These are phyloP conservation scores for Neurospora sp. DNA, from an alignment of 495 filamentous ascomycete species.

Conservation along the genomic window DNA sequence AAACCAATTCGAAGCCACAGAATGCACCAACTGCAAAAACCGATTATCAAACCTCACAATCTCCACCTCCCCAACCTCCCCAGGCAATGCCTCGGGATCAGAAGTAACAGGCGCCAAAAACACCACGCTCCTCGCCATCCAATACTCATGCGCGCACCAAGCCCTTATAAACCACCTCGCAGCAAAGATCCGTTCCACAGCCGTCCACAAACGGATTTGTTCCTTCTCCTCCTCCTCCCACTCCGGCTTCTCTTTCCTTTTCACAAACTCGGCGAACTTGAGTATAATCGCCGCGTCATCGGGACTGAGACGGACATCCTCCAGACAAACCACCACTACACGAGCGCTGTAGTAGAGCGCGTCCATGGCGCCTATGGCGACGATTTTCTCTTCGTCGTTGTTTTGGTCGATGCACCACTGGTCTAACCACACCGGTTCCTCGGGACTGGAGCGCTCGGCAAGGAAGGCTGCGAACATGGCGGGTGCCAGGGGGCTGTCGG, in stretches of 20 bases:
- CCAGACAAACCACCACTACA: not conserved
- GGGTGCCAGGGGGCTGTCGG: not conserved
- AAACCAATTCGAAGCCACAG: not conserved
- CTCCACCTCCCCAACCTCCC: not conserved
- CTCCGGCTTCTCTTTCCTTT: not conserved
- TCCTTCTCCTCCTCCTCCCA: not conserved
- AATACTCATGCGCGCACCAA: not conserved
- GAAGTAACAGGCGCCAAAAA: not conserved
- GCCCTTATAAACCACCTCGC: not conserved
- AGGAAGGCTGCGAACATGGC: slow-evolving; percentile 18
- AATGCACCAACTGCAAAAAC: not conserved
- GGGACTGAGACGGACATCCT: not conserved
- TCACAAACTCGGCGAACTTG: not conserved
- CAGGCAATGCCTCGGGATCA: not conserved
- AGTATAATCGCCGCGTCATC: not conserved
- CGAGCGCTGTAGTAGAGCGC: not conserved
- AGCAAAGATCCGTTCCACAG: not conserved
- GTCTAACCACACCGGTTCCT: slow-evolving; percentile 22
- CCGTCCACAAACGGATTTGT: not conserved
- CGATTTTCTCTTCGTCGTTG: slow-evolving; percentile 12
- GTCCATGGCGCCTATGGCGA: slow-evolving; percentile 13
- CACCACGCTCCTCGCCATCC: not conserved
- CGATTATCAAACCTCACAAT: not conserved
- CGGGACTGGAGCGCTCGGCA: not conserved
- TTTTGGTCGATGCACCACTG: slow-evolving; percentile 26